Base-by-base conservation (phyloP, 2,329 filamentous ascomycete genomes). In the Aspergillus sp. region DNA sequence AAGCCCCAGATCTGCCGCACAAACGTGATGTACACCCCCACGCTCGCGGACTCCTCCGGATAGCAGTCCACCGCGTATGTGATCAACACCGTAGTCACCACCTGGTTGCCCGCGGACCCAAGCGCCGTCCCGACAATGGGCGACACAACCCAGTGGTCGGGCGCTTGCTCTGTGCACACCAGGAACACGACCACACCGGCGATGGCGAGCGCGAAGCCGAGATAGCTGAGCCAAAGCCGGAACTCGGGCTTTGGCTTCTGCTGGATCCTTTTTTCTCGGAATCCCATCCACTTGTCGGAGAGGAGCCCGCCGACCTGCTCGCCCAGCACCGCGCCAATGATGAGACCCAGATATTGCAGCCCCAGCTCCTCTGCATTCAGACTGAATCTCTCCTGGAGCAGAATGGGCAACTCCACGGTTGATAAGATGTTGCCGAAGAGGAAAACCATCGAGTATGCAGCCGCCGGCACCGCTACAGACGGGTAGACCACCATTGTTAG, bases 1-100 rank as follows among this genome's bases (percentile, higher is more conserved):
- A 60, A 60, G 2, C 56, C 56, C 56, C 57, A 60, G 2, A 53
- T 53, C 29, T 48, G 54, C 15, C 74, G 63, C 2, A 78, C 64
- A 41, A 78, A 67, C 2, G 66, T 75, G 47, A 79, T 66, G 40
- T 76, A 77, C 0, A 78, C 74, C 11, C 75, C 75, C n/a, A 79
- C 63, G 32, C 66, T 69, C 2, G 67, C 69, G 1, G 72, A 64
- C 34, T 78, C 67, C 24, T 70, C 59, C 0, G 62, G 65, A 44
- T 74, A 70, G 44, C 71, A 74, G 45, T 79, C 75, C 3, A 80
- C 66, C 0, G 74, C 68, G 47, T 57, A 80, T 0, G 75, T 80
- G 33, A 77, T 69, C 36, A 77, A 52, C 1, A 78, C 69, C 0
- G 75, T 79, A 2, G 75, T 78, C 15, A 79, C 65, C 17, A 80